These are phyloP conservation scores for Paecilomyces formosus DNA, from an alignment of 2,329 filamentous ascomycete genomes.

Conservation along the genomic window DNA sequence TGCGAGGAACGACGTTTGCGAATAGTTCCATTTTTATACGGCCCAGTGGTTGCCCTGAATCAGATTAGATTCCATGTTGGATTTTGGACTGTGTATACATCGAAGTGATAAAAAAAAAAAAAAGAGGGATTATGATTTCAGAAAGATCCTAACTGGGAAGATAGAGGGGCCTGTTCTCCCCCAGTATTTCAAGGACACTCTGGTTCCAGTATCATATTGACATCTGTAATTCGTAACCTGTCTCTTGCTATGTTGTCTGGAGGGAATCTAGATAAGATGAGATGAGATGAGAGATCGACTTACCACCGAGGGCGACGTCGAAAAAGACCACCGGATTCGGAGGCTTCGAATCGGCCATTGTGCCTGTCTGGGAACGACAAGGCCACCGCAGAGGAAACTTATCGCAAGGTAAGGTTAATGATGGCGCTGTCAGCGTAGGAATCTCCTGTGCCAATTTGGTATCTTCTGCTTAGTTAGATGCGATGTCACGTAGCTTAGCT, in stretches of 20 bases:
- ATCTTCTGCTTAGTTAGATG: background rate
- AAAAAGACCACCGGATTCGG: slow-evolving; percentile 43
- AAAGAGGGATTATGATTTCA: background rate
- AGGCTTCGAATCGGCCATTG: slow-evolving; percentile 8
- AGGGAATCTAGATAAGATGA: background rate
- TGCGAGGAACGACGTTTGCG: slow-evolving; percentile 73
- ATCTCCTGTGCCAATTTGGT: background rate
- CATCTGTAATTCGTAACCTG: background rate
- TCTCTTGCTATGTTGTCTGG: background rate
- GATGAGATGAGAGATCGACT: slow-evolving; percentile 8
- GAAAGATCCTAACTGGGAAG: background rate
- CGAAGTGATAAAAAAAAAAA: background rate
- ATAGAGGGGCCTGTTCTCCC: background rate
- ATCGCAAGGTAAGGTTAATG: background rate
- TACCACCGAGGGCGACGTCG: slow-evolving; percentile 41
- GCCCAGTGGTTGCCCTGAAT: slow-evolving; percentile 71
- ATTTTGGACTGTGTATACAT: background rate
- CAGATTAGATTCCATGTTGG: background rate
- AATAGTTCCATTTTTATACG: slow-evolving; percentile 89
- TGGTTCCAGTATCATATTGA: background rate
- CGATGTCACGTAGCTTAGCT: background rate
- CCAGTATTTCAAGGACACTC: background rate
- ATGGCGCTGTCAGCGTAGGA: background rate
- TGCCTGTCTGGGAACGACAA: no score
- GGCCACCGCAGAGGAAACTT: background rate